phyloP scores from a whole-genome alignment of 306 rosid genomes.

The Benincasa hispida region DNA sequence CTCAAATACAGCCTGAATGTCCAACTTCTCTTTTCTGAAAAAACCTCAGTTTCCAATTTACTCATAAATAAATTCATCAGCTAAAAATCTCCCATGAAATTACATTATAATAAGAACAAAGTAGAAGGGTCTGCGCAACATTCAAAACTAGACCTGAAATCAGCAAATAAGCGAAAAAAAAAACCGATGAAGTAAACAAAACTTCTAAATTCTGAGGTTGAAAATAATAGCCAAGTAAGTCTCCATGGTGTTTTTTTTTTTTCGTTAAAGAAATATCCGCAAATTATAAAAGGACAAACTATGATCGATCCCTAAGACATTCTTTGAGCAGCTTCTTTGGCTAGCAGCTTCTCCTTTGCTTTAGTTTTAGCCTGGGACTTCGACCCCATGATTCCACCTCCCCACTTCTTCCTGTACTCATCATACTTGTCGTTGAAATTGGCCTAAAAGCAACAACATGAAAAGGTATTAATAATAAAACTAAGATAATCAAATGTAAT shows the following conservation, averaged over 20 bases:
- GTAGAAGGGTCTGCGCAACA: background rate
- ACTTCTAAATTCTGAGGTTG: background rate
- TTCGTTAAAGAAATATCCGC: background rate
- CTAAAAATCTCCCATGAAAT: background rate
- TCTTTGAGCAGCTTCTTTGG: slow-evolving; percentile 82
- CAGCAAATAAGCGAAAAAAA: background rate
- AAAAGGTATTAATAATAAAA: background rate
- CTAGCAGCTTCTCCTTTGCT: slow-evolving; percentile 56
- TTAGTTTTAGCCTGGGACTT: slow-evolving; percentile 69
- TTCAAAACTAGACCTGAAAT: background rate
- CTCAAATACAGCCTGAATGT: no score
- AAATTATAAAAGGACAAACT: background rate
- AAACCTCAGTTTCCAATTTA: background rate
- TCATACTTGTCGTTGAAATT: slow-evolving; percentile 70
- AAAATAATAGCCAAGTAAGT: background rate
- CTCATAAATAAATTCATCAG: background rate
- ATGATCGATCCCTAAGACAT: slow-evolving; percentile 21
- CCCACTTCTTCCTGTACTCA: slow-evolving; percentile 72
- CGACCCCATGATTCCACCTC: slow-evolving; percentile 85
- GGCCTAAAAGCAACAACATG: slow-evolving; percentile 24
- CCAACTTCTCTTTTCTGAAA: no score
- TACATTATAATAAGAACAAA: background rate
- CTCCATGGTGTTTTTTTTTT: background rate
- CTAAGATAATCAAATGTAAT: background rate
- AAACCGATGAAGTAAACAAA: background rate